Evolutionary conservation across 1,284 basidiomycete species (phyloP).

Genomic region (Porogramme epimiltina): DNA sequence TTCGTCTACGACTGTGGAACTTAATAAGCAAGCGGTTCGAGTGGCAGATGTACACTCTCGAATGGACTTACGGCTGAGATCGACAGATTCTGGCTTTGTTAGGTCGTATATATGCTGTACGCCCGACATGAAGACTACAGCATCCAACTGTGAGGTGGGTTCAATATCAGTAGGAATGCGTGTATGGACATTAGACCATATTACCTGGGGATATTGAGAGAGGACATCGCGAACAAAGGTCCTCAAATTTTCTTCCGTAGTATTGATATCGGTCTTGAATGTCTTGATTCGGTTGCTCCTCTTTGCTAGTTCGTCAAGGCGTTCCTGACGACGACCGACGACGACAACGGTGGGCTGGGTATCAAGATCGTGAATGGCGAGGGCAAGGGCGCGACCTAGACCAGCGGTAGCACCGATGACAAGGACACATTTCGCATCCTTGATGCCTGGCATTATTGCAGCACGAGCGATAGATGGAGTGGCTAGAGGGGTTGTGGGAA

Average conservation of each 20-base stretch:
- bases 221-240: slow-evolving; percentile 42
- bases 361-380: slow-evolving; percentile 49
- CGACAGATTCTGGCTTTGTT: slow-evolving; percentile 45
- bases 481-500: not conserved
- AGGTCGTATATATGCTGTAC: slow-evolving; percentile 57
- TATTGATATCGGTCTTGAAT: slow-evolving; percentile 45
- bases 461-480: too few species aligned
- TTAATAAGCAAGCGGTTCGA: not conserved
- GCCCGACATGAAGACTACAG: slow-evolving; percentile 49
- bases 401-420: slow-evolving; percentile 65
- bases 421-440: slow-evolving; percentile 57
- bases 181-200: not conserved
- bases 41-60: not conserved
- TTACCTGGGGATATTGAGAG: slow-evolving; percentile 49
- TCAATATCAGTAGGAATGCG: not conserved
- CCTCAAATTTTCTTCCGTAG: slow-evolving; percentile 41
- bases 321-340: slow-evolving; percentile 52
- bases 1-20: slow-evolving; percentile 39
- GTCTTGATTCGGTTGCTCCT: slow-evolving; percentile 38
- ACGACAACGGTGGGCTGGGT: slow-evolving; percentile 56
- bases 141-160: slow-evolving; percentile 61
- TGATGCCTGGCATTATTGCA: slow-evolving; percentile 46
- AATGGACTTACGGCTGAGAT: slow-evolving; percentile 45
- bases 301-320: slow-evolving; percentile 50
- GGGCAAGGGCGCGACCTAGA: slow-evolving; percentile 62